Conservation (phyloP, 176 grass and related monocot genomes). For the Oropetium thomaeum region DNA sequence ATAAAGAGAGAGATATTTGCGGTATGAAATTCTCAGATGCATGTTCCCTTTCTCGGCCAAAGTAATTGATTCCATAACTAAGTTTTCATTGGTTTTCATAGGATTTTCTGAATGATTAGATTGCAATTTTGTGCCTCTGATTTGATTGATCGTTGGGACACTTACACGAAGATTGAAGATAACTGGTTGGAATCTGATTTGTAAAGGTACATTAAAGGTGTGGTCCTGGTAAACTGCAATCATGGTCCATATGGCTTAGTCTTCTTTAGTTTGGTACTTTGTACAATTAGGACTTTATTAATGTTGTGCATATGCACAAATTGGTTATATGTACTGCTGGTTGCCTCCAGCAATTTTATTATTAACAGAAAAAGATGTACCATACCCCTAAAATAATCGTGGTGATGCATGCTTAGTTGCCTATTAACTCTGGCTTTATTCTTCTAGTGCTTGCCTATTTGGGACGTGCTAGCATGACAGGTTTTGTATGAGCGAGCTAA, state of each 20-base stretch:
- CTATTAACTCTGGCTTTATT: conserved; percentile 27
- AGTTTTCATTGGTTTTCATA: conserved; percentile 1
- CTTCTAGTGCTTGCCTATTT: conserved; percentile 35
- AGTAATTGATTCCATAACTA: conserved; percentile 8
- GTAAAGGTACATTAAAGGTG: conserved; percentile 37
- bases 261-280: conserved; percentile 18
- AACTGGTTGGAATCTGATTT: conserved; percentile 29
- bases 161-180: conserved; percentile 26
- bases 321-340: neutral
- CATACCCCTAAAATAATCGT: conserved; percentile 9
- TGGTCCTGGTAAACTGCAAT: conserved; percentile 40
- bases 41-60: neutral
- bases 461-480: neutral
- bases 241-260: conserved; percentile 6
- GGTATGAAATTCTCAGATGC: neutral
- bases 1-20: neutral
- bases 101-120: conserved; percentile 34
- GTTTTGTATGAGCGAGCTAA: conserved; percentile 9
- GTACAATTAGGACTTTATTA: neutral
- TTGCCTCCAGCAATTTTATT: conserved; percentile 21
- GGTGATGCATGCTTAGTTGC: neutral
- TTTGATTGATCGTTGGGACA: conserved; percentile 11
- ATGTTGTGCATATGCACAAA: conserved; percentile 4
- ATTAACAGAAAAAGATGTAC: conserved; percentile 4
- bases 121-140: neutral